Evolutionary conservation across 306 rosid genomes (phyloP).

Genomic region (Fagus sylvatica): DNA sequence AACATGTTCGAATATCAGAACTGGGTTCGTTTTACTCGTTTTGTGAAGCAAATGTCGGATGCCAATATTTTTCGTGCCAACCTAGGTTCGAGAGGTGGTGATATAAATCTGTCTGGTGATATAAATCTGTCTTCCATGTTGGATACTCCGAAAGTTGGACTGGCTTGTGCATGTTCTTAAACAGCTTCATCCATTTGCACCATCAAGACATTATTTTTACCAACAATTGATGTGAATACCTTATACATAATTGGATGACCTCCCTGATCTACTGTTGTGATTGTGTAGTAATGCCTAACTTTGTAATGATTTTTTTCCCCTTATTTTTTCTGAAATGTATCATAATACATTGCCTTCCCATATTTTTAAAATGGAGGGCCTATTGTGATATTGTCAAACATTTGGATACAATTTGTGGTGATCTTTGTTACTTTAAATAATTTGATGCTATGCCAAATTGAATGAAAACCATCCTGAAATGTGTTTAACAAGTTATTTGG

Average conservation of each 20-base stretch:
- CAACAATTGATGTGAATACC: constrained; percentile 30
- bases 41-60: constrained; percentile 76
- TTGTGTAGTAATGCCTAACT: constrained; percentile 47
- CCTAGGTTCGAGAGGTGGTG: constrained; percentile 45
- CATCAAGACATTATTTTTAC: constrained; percentile 21
- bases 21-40: constrained; percentile 79
- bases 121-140: constrained; percentile 40
- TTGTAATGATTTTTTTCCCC: constrained; percentile 37
- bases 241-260: constrained; percentile 18
- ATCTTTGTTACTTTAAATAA: not conserved
- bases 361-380: constrained; percentile 55
- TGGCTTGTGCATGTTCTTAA: constrained; percentile 56
- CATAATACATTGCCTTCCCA: constrained; percentile 53
- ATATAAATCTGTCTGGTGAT: constrained; percentile 38
- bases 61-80: constrained; percentile 74
- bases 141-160: constrained; percentile 46
- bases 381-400: constrained; percentile 13
- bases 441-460: not conserved
- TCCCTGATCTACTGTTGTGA: constrained; percentile 37
- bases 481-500: no score
- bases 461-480: no score
- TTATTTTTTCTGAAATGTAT: constrained; percentile 31
- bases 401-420: constrained; percentile 18
- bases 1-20: constrained; percentile 67
- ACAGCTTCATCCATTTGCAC: constrained; percentile 6